Evolutionary conservation across 2,329 filamentous ascomycete species (phyloP).

Genomic region (Immersiporthe knoxdaviesiana): DNA sequence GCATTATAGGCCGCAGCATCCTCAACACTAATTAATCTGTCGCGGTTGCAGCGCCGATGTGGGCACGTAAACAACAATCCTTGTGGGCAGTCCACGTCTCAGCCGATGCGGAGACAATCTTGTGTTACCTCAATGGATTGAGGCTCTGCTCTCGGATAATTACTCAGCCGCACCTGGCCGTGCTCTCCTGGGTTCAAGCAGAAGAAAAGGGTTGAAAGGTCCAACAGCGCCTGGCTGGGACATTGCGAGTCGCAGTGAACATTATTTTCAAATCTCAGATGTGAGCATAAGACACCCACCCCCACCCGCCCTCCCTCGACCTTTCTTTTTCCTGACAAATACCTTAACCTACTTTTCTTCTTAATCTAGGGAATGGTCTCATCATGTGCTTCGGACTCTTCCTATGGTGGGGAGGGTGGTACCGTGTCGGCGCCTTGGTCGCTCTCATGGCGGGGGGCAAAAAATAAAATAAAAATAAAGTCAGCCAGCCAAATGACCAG

Average conservation of each 20-base stretch:
- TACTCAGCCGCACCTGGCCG: not conserved
- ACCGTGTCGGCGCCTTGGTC: not conserved
- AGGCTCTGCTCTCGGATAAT: conserved; percentile 8
- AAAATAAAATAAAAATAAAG: conserved; percentile 1
- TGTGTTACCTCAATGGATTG: not conserved
- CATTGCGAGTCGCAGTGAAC: not conserved
- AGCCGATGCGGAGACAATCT: not conserved
- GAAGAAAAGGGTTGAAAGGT: not conserved
- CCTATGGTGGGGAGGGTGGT: not conserved
- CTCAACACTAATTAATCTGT: not conserved
- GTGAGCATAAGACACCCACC: not conserved
- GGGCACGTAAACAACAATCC: too few species aligned
- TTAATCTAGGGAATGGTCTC: not conserved
- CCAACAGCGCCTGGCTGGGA: not conserved
- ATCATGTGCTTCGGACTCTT: not conserved
- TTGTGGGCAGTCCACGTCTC: not conserved
- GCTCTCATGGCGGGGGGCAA: not conserved
- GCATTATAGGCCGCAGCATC: not conserved
- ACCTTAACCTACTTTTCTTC: not conserved
- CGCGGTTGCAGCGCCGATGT: not conserved
- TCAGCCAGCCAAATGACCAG: conserved; percentile 1
- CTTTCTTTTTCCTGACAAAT: not conserved
- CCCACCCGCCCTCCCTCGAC: not conserved
- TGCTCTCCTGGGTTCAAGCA: not conserved
- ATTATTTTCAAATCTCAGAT: not conserved